Conservation (phyloP, 768 basidiomycete species). For the Russula foetens region DNA sequence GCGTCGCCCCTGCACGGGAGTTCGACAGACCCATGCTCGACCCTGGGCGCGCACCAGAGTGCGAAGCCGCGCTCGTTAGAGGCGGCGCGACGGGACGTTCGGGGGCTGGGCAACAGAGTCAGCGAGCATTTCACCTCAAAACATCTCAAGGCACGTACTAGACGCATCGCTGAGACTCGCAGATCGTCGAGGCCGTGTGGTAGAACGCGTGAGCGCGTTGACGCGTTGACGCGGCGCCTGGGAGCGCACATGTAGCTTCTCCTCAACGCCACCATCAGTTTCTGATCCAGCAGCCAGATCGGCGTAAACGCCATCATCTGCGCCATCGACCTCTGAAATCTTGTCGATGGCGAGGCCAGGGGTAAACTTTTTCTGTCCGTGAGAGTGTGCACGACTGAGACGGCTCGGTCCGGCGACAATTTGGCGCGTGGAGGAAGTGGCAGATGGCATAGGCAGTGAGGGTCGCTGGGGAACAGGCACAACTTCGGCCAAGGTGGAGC, state of each 20-base stretch:
- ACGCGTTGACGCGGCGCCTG: conserved; percentile 22
- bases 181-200: conserved; percentile 61
- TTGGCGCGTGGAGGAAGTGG: conserved; percentile 9
- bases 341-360: conserved; percentile 35
- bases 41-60: conserved; percentile 31
- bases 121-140: not conserved
- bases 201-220: conserved; percentile 30
- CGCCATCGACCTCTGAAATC: conserved; percentile 38
- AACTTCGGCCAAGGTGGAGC: conserved; percentile 17
- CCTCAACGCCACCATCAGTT: conserved; percentile 33
- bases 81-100: conserved; percentile 6
- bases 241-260: conserved; percentile 3
- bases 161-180: conserved; percentile 67
- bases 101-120: conserved; percentile 3
- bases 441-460: conserved; percentile 12
- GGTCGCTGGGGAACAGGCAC: conserved; percentile 19
- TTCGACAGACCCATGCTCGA: conserved; percentile 33
- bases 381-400: conserved; percentile 18
- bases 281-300: conserved; percentile 30
- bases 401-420: conserved; percentile 16
- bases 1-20: conserved; percentile 28
- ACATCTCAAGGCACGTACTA: conserved; percentile 24
- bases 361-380: conserved; percentile 14
- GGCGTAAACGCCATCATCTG: conserved; percentile 32
- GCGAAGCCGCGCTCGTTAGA: conserved; percentile 4